phyloP scores from a whole-genome alignment of 129 eudicot genomes.

The Heracleum sosnowskyi region DNA sequence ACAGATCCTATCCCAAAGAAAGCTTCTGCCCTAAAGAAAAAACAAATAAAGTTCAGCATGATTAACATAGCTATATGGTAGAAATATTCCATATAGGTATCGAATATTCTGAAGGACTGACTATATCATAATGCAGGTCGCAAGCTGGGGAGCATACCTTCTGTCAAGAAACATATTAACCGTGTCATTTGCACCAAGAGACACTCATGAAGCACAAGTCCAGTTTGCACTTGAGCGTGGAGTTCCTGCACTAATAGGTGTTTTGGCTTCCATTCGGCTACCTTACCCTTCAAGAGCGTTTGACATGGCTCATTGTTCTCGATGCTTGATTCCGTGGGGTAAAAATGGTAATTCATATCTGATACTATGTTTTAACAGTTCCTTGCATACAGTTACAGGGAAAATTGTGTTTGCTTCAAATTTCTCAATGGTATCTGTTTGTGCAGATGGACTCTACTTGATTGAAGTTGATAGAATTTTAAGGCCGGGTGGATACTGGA shows the following conservation, averaged over 20 bases:
- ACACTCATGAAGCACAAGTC: constrained; percentile 90
- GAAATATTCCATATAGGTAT: background rate
- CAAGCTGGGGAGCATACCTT: constrained; percentile 90
- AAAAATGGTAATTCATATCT: constrained; percentile 42
- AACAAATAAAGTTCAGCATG: background rate
- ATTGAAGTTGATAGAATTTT: constrained; percentile 79
- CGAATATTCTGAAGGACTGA: background rate
- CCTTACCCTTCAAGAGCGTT: constrained; percentile 92
- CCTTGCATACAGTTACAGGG: no score
- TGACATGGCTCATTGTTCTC: constrained; percentile 95
- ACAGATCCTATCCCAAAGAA: background rate
- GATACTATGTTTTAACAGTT: background rate
- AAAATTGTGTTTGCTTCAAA: background rate
- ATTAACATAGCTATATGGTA: background rate
- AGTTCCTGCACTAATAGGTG: constrained; percentile 76
- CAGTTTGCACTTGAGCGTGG: constrained; percentile 97
- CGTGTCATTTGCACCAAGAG: constrained; percentile 94
- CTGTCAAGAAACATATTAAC: constrained; percentile 65
- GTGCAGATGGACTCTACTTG: constrained; percentile 69
- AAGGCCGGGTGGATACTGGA: constrained; percentile 95
- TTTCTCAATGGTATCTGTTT: background rate
- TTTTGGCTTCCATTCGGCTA: constrained; percentile 60
- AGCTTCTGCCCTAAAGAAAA: background rate
- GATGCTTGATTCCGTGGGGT: constrained; percentile 97
- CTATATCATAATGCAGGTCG: constrained; percentile 46